Evolutionary conservation across 768 basidiomycete genomes (phyloP).

Genomic region (Sutorius australiensis): DNA sequence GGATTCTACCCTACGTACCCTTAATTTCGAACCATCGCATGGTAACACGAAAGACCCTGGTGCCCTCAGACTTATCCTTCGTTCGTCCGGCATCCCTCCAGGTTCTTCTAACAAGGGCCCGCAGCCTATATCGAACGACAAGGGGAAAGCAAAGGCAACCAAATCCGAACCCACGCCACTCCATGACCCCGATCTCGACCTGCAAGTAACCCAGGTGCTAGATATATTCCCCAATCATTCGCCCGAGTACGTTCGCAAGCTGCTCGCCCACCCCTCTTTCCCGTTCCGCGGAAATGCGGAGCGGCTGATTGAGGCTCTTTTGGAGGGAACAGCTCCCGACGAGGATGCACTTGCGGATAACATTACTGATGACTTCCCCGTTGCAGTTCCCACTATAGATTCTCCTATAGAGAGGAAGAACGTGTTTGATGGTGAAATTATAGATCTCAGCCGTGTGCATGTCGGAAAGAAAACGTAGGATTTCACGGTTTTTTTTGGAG

Average conservation of each 20-base stretch:
- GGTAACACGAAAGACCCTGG: constrained; percentile 42
- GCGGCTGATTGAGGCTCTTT: constrained; percentile 62
- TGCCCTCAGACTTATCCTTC: constrained; percentile 59
- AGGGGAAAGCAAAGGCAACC: constrained; percentile 42
- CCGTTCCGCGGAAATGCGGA: constrained; percentile 56
- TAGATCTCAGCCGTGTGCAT: constrained; percentile 59
- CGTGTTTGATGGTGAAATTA: constrained; percentile 66
- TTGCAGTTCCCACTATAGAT: not conserved
- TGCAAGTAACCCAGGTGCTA: constrained; percentile 63
- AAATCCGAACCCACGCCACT: constrained; percentile 11
- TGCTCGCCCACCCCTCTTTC: constrained; percentile 47
- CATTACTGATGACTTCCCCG: not conserved
- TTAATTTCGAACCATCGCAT: constrained; percentile 27
- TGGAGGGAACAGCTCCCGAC: constrained; percentile 66
- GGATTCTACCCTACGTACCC: constrained; percentile 45
- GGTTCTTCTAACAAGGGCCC: constrained; percentile 9
- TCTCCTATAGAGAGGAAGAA: constrained; percentile 54
- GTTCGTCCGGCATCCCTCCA: constrained; percentile 52
- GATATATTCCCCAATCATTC: constrained; percentile 70
- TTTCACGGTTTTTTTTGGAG: not conserved
- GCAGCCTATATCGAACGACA: constrained; percentile 18
- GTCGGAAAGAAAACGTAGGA: constrained; percentile 65
- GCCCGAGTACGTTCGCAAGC: constrained; percentile 51
- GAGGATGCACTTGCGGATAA: constrained; percentile 26
- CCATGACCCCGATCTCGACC: constrained; percentile 46